Conservation (phyloP, 1,284 basidiomycete species). For the Cryptococcus floricola region DNA sequence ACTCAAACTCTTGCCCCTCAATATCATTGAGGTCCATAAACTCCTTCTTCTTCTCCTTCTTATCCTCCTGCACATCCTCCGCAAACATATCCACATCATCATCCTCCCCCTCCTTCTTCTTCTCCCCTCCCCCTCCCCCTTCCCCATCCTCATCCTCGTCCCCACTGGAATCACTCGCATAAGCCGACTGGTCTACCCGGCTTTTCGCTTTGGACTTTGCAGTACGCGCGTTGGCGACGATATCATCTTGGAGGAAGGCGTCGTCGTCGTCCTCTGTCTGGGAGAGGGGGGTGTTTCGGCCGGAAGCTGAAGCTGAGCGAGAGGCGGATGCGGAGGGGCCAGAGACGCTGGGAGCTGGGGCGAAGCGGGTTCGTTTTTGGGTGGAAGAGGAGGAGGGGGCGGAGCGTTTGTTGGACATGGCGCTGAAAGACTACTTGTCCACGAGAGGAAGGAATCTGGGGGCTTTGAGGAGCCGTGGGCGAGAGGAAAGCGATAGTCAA, state of each 20-base stretch:
- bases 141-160: constrained; percentile 63
- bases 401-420: constrained; percentile 38
- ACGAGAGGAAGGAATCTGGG: neutral
- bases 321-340: constrained; percentile 5
- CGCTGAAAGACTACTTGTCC: neutral
- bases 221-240: constrained; percentile 30
- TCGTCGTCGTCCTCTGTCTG: constrained; percentile 14
- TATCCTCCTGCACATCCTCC: constrained; percentile 28
- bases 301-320: constrained; percentile 56
- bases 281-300: constrained; percentile 13
- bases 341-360: constrained; percentile 50
- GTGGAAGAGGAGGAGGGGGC: constrained; percentile 23
- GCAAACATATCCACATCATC: constrained; percentile 84
- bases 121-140: constrained; percentile 49
- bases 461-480: neutral
- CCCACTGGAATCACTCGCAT: constrained; percentile 89
- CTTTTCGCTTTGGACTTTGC: constrained; percentile 63
- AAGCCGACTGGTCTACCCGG: constrained; percentile 65
- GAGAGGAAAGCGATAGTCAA: too few species aligned
- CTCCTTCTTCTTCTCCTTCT: constrained; percentile 56
- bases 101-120: constrained; percentile 51
- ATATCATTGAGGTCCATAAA: constrained; percentile 87
- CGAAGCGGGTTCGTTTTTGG: constrained; percentile 73
- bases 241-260: constrained; percentile 42
- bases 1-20: constrained; percentile 84